Evolutionary conservation across 768 basidiomycete species (phyloP).

Genomic region (Pleurotus ostreatus): DNA sequence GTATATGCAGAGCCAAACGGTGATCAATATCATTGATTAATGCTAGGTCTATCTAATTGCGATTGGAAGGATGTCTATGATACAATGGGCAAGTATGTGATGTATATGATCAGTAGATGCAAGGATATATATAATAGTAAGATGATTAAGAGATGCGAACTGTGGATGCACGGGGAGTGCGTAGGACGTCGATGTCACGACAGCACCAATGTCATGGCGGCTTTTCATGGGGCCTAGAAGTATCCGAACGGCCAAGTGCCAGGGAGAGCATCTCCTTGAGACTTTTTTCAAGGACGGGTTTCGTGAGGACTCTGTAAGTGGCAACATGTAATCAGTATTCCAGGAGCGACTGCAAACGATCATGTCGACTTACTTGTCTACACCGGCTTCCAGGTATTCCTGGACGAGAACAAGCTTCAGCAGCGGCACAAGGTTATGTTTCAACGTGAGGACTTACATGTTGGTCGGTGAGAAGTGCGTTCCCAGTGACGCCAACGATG

Average conservation of each 20-base stretch:
- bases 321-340: neutral
- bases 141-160: no score
- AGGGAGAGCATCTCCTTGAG: conserved; percentile 23
- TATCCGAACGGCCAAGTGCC: conserved; percentile 8
- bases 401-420: conserved; percentile 8
- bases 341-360: neutral
- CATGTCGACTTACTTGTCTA: conserved; percentile 41
- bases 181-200: no score
- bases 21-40: no score
- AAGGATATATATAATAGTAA: no score
- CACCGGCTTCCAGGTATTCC: conserved; percentile 55
- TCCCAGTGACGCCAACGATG: conserved; percentile 59
- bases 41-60: no score
- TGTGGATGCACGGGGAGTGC: no score
- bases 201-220: no score
- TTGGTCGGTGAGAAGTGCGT: conserved; percentile 50
- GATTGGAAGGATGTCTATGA: no score
- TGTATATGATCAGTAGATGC: no score
- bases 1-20: no score
- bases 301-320: conserved; percentile 47
- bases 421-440: conserved; percentile 1
- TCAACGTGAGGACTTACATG: conserved; percentile 18
- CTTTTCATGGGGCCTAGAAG: no score
- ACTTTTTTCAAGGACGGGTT: conserved; percentile 53
- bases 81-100: no score